Evolutionary conservation across 805 yeast species (phyloP).

Genomic region (Schwanniomyces pseudopolymorphus): DNA sequence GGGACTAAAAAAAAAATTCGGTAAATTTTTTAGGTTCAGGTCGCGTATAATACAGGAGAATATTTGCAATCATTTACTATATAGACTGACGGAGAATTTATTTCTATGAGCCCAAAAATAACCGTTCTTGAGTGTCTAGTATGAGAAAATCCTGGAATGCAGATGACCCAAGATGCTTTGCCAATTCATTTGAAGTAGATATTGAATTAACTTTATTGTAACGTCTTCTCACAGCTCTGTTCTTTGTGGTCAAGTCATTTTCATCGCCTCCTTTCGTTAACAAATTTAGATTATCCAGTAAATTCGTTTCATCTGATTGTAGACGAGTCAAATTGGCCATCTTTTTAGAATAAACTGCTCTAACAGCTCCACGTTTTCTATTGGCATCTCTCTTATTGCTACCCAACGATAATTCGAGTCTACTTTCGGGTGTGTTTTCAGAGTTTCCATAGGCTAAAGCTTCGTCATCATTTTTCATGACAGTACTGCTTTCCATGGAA

Average conservation of each 20-base stretch:
- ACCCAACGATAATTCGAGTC: background rate
- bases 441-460: conserved; percentile 4
- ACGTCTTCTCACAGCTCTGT: background rate
- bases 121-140: conserved; percentile 17
- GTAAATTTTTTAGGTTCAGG: background rate
- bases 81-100: background rate
- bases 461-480: conserved; percentile 7
- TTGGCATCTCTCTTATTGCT: background rate
- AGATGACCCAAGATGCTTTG: conserved; percentile 14
- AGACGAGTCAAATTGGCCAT: background rate
- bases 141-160: conserved; percentile 21
- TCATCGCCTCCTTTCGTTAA: background rate
- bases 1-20: background rate
- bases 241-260: background rate
- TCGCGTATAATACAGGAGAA: background rate
- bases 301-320: background rate
- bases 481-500: conserved; percentile 20
- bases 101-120: conserved; percentile 12
- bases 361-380: background rate
- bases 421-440: background rate
- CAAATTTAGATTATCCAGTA: background rate
- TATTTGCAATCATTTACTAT: background rate
- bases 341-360: background rate
- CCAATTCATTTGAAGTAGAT: conserved; percentile 6
- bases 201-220: background rate